Conservation (phyloP, 495 filamentous ascomycete species). For the Penicillium subrubescens region DNA sequence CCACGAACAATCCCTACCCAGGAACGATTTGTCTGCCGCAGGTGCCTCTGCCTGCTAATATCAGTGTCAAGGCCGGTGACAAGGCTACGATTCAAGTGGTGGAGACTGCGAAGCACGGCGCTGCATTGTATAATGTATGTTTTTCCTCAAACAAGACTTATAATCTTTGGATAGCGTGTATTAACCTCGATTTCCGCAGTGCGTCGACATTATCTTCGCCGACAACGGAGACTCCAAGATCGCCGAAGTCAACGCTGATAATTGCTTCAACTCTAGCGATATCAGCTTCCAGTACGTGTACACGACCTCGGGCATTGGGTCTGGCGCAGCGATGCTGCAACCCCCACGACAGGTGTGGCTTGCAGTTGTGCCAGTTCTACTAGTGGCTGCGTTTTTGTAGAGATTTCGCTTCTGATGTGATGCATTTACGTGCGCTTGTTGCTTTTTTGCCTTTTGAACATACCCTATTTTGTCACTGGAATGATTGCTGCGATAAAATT, state of each 20-base stretch:
- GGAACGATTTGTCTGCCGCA: slow-evolving; percentile 90
- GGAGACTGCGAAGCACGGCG: slow-evolving; percentile 87
- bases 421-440: slow-evolving; percentile 24
- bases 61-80: slow-evolving; percentile 74
- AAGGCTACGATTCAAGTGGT: slow-evolving; percentile 95
- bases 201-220: slow-evolving; percentile 86
- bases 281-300: slow-evolving; percentile 77
- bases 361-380: slow-evolving; percentile 26
- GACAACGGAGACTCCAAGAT: slow-evolving; percentile 65
- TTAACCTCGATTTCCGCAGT: slow-evolving; percentile 52
- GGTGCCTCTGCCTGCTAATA: slow-evolving; percentile 78
- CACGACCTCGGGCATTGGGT: slow-evolving; percentile 58
- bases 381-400: slow-evolving; percentile 32
- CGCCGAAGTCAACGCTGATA: slow-evolving; percentile 68
- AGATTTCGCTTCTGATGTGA: slow-evolving; percentile 12
- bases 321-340: slow-evolving; percentile 42
- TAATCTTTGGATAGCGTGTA: too few relatives aligned
- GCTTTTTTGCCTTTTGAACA: slow-evolving; percentile 15
- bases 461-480: slow-evolving; percentile 22
- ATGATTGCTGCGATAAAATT: slow-evolving; percentile 1
- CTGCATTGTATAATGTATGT: slow-evolving; percentile 87
- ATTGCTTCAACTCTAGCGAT: slow-evolving; percentile 82
- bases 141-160: too few relatives aligned
- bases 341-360: slow-evolving; percentile 18
- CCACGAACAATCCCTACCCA: slow-evolving; percentile 76